A percentile compares a stretch with the other conserved stretches of the same genome.
Conservation (phyloP, 2,329 filamentous ascomycete genomes). For the Neofusicoccum laricinum region DNA sequence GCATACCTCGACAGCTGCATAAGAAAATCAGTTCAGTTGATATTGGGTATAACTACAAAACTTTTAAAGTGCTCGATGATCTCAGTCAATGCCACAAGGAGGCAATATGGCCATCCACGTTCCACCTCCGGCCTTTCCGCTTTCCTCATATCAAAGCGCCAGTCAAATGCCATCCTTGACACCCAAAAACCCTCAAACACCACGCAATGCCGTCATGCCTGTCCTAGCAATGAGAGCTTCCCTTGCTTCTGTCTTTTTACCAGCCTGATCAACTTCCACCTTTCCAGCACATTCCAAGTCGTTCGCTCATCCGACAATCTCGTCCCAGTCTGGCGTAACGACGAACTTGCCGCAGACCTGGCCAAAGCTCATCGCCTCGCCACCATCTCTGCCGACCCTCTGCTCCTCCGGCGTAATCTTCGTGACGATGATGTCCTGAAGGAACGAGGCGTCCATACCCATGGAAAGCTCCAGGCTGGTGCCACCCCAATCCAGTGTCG, state of each 20-base stretch:
- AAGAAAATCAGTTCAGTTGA: not conserved
- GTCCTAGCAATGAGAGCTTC: too few relatives aligned
- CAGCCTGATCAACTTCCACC: not conserved
- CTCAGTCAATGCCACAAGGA: too few relatives aligned
- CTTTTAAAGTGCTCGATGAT: not conserved
- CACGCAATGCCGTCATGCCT: not conserved
- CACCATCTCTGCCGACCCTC: constrained; percentile 33
- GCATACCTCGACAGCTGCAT: too few relatives aligned
- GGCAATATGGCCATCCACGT: not conserved
- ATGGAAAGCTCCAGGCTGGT: constrained; percentile 57
- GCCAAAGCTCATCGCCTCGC: constrained; percentile 55
- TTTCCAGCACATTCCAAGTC: not conserved
- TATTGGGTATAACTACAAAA: not conserved
- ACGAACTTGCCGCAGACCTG: constrained; percentile 65
- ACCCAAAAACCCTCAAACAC: not conserved
- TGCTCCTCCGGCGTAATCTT: constrained; percentile 30
- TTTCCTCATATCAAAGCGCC: not conserved
- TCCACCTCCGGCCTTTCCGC: not conserved
- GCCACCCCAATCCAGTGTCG: constrained; percentile 62
- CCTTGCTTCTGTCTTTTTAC: not conserved
- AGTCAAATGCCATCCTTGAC: not conserved
- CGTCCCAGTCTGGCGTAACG: constrained; percentile 59
- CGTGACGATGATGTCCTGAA: constrained; percentile 57
- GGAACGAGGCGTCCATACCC: constrained; percentile 55
- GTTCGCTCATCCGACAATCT: constrained; percentile 41